Evolutionary conservation across 2,329 filamentous ascomycete species (phyloP).

Genomic region (Penicillium hordei): DNA sequence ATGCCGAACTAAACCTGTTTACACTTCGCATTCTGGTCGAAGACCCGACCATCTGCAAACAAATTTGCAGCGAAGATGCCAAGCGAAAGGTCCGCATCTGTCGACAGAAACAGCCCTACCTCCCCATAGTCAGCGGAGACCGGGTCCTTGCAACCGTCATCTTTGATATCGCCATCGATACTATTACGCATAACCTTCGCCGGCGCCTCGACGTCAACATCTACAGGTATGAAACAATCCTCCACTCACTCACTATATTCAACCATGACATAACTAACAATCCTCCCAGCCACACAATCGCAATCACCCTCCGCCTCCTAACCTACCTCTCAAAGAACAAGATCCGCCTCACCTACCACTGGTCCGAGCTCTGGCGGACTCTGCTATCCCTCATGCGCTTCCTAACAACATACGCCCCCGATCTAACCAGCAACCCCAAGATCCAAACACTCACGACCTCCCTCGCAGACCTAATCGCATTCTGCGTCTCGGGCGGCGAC

Average conservation of each 20-base stretch:
- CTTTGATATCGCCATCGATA: slow-evolving; percentile 84
- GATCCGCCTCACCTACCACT: slow-evolving; percentile 83
- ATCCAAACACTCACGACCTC: slow-evolving; percentile 73
- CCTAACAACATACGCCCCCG: slow-evolving; percentile 78
- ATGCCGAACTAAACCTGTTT: slow-evolving; percentile 82
- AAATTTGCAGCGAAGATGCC: slow-evolving; percentile 76
- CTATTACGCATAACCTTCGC: slow-evolving; percentile 89
- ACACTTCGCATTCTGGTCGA: slow-evolving; percentile 84
- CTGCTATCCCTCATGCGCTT: slow-evolving; percentile 87
- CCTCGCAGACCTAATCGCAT: slow-evolving; percentile 77
- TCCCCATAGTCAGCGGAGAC: slow-evolving; percentile 72
- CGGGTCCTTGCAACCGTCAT: slow-evolving; percentile 73
- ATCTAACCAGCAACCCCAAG: slow-evolving; percentile 67
- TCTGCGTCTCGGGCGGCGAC: slow-evolving; percentile 83
- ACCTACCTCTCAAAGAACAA: slow-evolving; percentile 80
- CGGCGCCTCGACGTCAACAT: slow-evolving; percentile 80
- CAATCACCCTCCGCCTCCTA: slow-evolving; percentile 77
- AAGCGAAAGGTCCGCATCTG: slow-evolving; percentile 77
- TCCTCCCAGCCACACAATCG: slow-evolving; percentile 62
- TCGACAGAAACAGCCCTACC: slow-evolving; percentile 80
- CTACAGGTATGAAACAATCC: slow-evolving; percentile 59
- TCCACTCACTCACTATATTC: background rate
- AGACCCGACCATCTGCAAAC: slow-evolving; percentile 77
- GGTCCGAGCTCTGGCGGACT: slow-evolving; percentile 91
- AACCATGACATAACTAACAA: slow-evolving; percentile 5